Base-by-base conservation (phyloP, 2,329 filamentous ascomycete genomes). In the Pseudocercospora macadamiae region DNA sequence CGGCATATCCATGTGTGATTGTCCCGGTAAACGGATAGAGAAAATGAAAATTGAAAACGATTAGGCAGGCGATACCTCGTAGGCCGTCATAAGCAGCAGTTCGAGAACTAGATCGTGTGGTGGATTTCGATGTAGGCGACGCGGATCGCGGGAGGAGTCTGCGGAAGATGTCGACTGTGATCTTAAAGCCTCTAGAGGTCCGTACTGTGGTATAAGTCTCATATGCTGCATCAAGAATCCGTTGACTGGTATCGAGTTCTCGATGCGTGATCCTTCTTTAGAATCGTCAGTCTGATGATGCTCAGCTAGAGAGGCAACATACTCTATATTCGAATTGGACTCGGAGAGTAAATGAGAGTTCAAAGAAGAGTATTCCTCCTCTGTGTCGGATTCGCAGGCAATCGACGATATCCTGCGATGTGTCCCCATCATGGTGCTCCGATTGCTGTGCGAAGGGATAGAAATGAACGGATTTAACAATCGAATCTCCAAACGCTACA, bases 11-110 rank as follows among this genome's bases (percentile, higher is more conserved):
- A 25, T 54, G 49, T 4, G 58, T 59, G 6, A 56, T 47, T 6
- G 54, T 62, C 19, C 56, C 53, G 8, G 51, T 59, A 39, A 55
- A 62, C 1, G 56, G 53, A 26, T 58, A 60, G 3, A 58, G 32
- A 45, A 59, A 62, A 37, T 64, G 62, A 23, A 60, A 62, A 49
- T 62, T 57, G 62, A 64, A 64, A 9, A 64, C 62, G 21, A 62
- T 26, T n/a, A 62, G 51, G 23, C 59, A 62, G 25, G 59, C 59
- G 19, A 64, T 3, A 12, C 62, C 61, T 21, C 58, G 61, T 6
- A 63, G 57, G 10, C 61, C 59, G 53, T 63, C 55, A 23, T 57
- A 57, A 8, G 32, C 51, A 8, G 60, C 54, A 23, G 54, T 63
- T 4, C 52, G 39, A 4, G 55, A 58, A 8, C 26, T 16, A 7